Percentiles rank a stretch among this genome's conserved stretches.
phyloP scores from a whole-genome alignment of 495 filamentous ascomycete species.

The Xylaria venustula region DNA sequence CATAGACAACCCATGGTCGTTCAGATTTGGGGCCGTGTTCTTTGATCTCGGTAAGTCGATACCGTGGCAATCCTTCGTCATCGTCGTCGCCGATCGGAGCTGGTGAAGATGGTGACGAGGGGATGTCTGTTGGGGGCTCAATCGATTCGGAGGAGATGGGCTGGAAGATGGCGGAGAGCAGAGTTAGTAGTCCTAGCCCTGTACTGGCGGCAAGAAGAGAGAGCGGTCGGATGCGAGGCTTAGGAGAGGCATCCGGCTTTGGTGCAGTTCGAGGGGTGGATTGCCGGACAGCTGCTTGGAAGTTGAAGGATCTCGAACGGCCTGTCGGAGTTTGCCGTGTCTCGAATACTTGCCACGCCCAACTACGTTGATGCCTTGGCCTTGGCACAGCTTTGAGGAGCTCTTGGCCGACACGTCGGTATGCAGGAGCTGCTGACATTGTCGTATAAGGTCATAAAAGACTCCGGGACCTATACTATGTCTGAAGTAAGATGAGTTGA shows the following conservation, averaged over 20 bases:
- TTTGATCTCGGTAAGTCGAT: conserved; percentile 46
- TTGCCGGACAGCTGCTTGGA: conserved; percentile 10
- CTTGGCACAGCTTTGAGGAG: neutral
- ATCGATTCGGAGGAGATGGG: conserved; percentile 20
- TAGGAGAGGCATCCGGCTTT: conserved; percentile 1
- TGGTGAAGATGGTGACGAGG: conserved; percentile 4
- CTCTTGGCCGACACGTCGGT: neutral
- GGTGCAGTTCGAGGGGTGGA: conserved; percentile 11
- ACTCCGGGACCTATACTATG: neutral
- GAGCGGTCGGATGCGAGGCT: conserved; percentile 18
- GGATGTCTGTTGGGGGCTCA: conserved; percentile 9
- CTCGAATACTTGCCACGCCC: conserved; percentile 4
- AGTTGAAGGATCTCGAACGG: conserved; percentile 3
- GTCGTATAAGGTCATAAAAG: neutral
- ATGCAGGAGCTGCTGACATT: neutral
- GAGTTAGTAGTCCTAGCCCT: conserved; percentile 24
- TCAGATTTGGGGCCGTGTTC: conserved; percentile 47
- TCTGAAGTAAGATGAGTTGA: neutral
- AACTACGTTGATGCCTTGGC: conserved; percentile 1
- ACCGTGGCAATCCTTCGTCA: conserved; percentile 41
- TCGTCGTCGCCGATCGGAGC: conserved; percentile 19
- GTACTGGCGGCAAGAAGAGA: conserved; percentile 24
- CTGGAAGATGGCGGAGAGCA: conserved; percentile 23
- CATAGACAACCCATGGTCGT: conserved; percentile 50
- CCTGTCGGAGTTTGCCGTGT: neutral